A percentile compares a stretch with the other conserved stretches of the same genome.
phyloP scores from a whole-genome alignment of 441 rosid genomes.

The Dalechampia spathulata region DNA sequence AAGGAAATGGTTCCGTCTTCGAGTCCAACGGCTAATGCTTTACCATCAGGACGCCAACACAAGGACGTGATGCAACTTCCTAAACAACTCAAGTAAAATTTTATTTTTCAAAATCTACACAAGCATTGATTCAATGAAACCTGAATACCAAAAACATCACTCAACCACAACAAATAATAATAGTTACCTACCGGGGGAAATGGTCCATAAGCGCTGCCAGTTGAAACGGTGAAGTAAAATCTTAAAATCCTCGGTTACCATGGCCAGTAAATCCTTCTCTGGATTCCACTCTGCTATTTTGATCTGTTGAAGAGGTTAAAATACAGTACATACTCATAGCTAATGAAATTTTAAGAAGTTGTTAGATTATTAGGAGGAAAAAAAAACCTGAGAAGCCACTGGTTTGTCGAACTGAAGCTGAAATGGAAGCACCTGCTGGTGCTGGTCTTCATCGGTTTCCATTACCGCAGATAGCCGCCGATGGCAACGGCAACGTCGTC shows the following conservation, averaged over 20 bases:
- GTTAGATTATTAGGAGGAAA: background rate
- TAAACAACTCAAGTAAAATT: conserved; percentile 11
- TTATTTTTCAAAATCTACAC: no score
- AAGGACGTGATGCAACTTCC: conserved; percentile 67
- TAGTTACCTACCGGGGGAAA: conserved; percentile 69
- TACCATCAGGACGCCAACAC: conserved; percentile 93
- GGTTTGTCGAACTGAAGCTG: conserved; percentile 87
- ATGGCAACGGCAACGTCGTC: background rate
- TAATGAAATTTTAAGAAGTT: no score
- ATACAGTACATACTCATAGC: no score
- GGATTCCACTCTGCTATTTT: conserved; percentile 91
- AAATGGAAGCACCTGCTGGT: conserved; percentile 42
- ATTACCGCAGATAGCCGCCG: conserved; percentile 20
- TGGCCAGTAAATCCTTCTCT: conserved; percentile 81
- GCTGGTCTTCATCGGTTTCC: conserved; percentile 56
- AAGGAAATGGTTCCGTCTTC: conserved; percentile 75
- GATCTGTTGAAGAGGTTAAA: conserved; percentile 31
- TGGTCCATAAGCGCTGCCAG: conserved; percentile 88
- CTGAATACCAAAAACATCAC: no score
- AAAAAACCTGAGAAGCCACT: conserved; percentile 59
- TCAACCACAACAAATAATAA: no score
- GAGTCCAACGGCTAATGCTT: conserved; percentile 71
- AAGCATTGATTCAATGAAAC: no score
- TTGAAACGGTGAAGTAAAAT: conserved; percentile 80
- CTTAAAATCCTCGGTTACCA: conserved; percentile 84